These are phyloP conservation scores for Emergomyces orientalis DNA, from an alignment of 2,329 filamentous ascomycete genomes.

Conservation along the genomic window DNA sequence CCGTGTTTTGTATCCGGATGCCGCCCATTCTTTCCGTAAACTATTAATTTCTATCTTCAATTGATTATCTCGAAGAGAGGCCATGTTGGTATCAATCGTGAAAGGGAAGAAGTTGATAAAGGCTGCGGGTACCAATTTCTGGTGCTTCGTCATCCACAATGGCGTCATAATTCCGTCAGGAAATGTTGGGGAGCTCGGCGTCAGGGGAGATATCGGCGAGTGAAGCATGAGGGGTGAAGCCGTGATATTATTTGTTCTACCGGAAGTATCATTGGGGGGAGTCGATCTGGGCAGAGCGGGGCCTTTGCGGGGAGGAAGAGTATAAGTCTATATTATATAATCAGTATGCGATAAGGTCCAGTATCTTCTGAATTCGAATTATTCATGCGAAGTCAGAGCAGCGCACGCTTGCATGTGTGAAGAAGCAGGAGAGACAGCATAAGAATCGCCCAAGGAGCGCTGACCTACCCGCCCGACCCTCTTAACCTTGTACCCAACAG, in stretches of 20 bases:
- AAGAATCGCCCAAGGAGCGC: slow-evolving; percentile 19
- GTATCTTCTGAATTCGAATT: neutral
- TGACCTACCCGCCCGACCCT: slow-evolving; percentile 70
- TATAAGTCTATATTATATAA: slow-evolving; percentile 37
- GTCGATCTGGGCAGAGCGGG: slow-evolving; percentile 42
- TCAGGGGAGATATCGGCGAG: slow-evolving; percentile 84
- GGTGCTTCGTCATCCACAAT: slow-evolving; percentile 81
- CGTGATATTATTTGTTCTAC: slow-evolving; percentile 31
- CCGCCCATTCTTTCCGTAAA: slow-evolving; percentile 55
- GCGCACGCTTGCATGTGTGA: neutral
- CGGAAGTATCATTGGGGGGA: slow-evolving; percentile 30
- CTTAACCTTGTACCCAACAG: slow-evolving; percentile 57
- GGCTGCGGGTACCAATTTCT: slow-evolving; percentile 69
- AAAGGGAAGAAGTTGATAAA: slow-evolving; percentile 75
- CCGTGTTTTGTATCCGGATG: slow-evolving; percentile 60
- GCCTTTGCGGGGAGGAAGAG: slow-evolving; percentile 54
- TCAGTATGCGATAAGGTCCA: slow-evolving; percentile 15
- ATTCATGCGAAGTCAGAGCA: neutral
- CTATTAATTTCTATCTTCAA: slow-evolving; percentile 79
- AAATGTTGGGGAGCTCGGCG: slow-evolving; percentile 70
- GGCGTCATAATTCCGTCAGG: slow-evolving; percentile 80
- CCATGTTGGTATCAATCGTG: slow-evolving; percentile 60
- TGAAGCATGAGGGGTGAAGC: slow-evolving; percentile 55
- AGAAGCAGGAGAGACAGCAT: neutral
- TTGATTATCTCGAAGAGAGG: slow-evolving; percentile 73